phyloP scores from a whole-genome alignment of 2,329 filamentous ascomycete species.

The Epichloe baconii region DNA sequence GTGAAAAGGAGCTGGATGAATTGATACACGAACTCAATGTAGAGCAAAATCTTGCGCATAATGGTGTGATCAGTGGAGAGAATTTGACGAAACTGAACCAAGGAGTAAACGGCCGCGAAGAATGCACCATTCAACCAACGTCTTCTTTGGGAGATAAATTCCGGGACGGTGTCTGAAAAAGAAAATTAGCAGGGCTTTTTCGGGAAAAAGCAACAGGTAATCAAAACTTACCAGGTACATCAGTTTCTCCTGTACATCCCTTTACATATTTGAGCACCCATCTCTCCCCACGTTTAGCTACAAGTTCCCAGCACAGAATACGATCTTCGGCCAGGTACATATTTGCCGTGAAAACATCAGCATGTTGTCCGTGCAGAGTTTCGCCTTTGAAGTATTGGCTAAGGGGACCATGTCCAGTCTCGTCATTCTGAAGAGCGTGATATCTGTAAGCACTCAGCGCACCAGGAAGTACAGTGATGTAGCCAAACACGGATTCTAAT shows the following conservation, averaged over 20 bases:
- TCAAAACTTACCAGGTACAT: constrained; percentile 68
- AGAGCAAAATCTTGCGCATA: constrained; percentile 76
- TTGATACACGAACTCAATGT: constrained; percentile 93
- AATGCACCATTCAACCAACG: constrained; percentile 98
- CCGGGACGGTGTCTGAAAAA: constrained; percentile 65
- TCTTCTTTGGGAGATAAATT: constrained; percentile 92
- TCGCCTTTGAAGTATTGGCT: constrained; percentile 99
- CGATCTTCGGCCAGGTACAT: constrained; percentile 88
- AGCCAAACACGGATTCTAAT: constrained; percentile 91
- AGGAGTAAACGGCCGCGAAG: constrained; percentile 94
- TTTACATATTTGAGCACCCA: constrained; percentile 99
- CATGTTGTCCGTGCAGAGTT: constrained; percentile 87
- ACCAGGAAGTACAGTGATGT: constrained; percentile 92
- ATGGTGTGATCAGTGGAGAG: constrained; percentile 88
- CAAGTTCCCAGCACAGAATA: constrained; percentile 87
- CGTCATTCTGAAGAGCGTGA: constrained; percentile 90
- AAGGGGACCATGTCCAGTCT: constrained; percentile 84
- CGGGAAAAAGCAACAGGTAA: neutral
- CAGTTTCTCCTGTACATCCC: constrained; percentile 89
- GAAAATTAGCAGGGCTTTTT: neutral
- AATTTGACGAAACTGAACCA: constrained; percentile 88
- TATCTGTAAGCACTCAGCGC: constrained; percentile 92
- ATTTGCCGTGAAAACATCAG: constrained; percentile 94
- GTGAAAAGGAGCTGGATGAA: constrained; percentile 88
- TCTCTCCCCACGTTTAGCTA: constrained; percentile 84